Percentiles rank a stretch among this genome's conserved stretches.
phyloP scores from a whole-genome alignment of 2,329 filamentous ascomycete genomes.

The Ceratocystis huliohia region DNA sequence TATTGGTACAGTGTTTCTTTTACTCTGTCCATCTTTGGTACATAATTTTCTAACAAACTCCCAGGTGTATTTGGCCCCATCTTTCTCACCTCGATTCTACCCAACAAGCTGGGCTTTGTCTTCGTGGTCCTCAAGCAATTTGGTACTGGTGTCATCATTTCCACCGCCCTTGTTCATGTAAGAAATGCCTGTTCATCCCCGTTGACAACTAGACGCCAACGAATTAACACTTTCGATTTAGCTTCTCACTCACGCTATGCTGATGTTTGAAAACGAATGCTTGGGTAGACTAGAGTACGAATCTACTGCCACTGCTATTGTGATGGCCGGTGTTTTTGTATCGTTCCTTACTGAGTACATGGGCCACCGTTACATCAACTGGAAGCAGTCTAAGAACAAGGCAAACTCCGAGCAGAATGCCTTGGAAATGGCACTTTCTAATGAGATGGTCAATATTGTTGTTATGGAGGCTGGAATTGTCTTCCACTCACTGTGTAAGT shows the following conservation, averaged over 20 bases:
- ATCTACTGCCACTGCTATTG: constrained; percentile 53
- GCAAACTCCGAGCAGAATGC: constrained; percentile 25
- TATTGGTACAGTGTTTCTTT: constrained; percentile 35
- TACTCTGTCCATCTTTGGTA: neutral
- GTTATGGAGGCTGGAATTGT: constrained; percentile 63
- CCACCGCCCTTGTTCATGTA: constrained; percentile 58
- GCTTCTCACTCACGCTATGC: constrained; percentile 58
- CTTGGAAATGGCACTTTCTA: constrained; percentile 25
- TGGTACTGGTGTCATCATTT: constrained; percentile 59
- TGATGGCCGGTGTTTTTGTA: constrained; percentile 61
- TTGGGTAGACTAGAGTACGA: constrained; percentile 55
- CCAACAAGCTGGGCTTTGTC: constrained; percentile 35
- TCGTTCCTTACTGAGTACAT: constrained; percentile 60
- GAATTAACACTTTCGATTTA: constrained; percentile 27
- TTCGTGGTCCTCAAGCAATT: constrained; percentile 60
- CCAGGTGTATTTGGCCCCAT: constrained; percentile 53
- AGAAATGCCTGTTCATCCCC: constrained; percentile 23
- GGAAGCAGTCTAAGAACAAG: constrained; percentile 27
- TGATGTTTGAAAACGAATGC: constrained; percentile 63
- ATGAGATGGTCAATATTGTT: constrained; percentile 47
- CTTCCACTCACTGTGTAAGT: constrained; percentile 57
- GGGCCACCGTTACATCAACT: constrained; percentile 44
- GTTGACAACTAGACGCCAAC: neutral
- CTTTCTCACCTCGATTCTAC: constrained; percentile 45
- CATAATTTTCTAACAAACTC: constrained; percentile 14